phyloP scores from a whole-genome alignment of 2,329 filamentous ascomycete species.

The Cryphonectria naterciae region DNA sequence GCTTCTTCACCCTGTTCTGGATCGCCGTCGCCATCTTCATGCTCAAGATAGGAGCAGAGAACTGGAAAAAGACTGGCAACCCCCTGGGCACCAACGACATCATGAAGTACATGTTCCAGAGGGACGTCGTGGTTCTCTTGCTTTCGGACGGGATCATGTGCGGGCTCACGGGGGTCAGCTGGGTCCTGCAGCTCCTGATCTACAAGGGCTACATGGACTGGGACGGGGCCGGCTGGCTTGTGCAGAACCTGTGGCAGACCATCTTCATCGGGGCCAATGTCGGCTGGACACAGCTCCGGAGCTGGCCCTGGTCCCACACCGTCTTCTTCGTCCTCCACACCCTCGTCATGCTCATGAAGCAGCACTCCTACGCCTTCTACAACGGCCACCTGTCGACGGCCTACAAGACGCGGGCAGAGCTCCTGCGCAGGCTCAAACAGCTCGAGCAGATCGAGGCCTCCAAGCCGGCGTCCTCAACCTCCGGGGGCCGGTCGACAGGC shows the following conservation, averaged over 20 bases:
- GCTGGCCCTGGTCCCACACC: conserved; percentile 84
- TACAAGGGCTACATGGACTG: conserved; percentile 65
- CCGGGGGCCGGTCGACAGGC: conserved; percentile 43
- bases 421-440: conserved; percentile 57
- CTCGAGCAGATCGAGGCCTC: conserved; percentile 58
- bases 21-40: conserved; percentile 69
- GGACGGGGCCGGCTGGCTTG: conserved; percentile 71
- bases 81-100: conserved; percentile 74
- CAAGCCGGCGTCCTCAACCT: conserved; percentile 42
- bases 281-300: conserved; percentile 67
- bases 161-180: conserved; percentile 65
- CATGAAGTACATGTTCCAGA: conserved; percentile 66
- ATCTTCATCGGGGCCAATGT: conserved; percentile 65
- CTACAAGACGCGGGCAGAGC: conserved; percentile 53
- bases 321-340: conserved; percentile 78
- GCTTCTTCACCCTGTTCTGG: conserved; percentile 83
- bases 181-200: conserved; percentile 66
- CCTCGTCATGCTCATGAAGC: conserved; percentile 81
- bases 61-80: conserved; percentile 70
- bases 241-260: conserved; percentile 76
- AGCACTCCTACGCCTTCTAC: conserved; percentile 79
- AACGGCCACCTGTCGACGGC: conserved; percentile 72
- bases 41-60: conserved; percentile 67
- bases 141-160: conserved; percentile 74
- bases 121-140: conserved; percentile 57